phyloP scores from a whole-genome alignment of 2,329 filamentous ascomycete species.

The Colletotrichum truncatum region DNA sequence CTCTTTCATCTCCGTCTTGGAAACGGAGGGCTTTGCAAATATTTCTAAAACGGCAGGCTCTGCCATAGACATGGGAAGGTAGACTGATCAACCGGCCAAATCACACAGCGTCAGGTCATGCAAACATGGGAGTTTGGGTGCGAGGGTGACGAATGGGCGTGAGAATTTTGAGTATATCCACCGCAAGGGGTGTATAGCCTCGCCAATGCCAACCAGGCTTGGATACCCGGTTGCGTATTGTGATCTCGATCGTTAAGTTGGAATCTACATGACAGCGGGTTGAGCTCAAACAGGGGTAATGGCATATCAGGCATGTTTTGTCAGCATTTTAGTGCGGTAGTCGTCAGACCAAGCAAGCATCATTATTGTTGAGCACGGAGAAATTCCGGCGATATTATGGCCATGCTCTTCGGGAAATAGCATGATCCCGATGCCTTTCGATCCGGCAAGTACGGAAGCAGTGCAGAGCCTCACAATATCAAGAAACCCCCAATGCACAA shows the following conservation, averaged over 20 bases:
- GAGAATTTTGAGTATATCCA: neutral
- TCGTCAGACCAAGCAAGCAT: slow-evolving; percentile 10
- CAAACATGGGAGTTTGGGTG: slow-evolving; percentile 24
- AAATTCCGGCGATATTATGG: neutral
- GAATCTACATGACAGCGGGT: neutral
- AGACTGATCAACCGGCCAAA: slow-evolving; percentile 5
- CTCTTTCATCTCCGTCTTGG: slow-evolving; percentile 12
- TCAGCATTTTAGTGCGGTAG: slow-evolving; percentile 2
- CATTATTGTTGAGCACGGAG: slow-evolving; percentile 1
- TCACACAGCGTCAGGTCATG: slow-evolving; percentile 22
- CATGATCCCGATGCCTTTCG: neutral
- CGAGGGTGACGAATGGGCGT: slow-evolving; percentile 6
- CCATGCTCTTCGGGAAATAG: slow-evolving; percentile 1
- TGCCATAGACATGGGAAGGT: slow-evolving; percentile 9
- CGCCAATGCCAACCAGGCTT: neutral
- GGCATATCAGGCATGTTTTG: slow-evolving; percentile 4
- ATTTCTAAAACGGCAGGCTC: slow-evolving; percentile 22
- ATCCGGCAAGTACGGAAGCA: neutral
- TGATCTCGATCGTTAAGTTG: slow-evolving; percentile 3
- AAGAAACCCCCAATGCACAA: neutral
- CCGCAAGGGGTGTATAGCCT: neutral
- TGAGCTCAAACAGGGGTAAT: slow-evolving; percentile 9
- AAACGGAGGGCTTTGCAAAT: slow-evolving; percentile 1
- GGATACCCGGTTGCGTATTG: neutral
- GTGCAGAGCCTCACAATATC: slow-evolving; percentile 8